Evolutionary conservation across 1,284 basidiomycete genomes (phyloP).

Genomic region (Fomitiporia mediterranea): DNA sequence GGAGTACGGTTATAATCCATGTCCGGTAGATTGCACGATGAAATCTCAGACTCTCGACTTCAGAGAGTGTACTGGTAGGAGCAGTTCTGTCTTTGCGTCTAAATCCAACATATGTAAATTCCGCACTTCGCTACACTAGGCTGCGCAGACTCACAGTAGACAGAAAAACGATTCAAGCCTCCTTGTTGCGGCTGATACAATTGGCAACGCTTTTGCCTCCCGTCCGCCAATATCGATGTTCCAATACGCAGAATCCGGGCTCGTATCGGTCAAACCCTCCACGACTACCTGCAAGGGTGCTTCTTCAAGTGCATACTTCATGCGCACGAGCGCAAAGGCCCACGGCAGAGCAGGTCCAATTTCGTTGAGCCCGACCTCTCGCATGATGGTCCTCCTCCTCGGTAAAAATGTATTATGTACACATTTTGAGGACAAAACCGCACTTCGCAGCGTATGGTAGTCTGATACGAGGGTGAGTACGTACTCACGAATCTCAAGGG

Average conservation of each 20-base stretch:
- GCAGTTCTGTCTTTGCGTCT: constrained; percentile 16
- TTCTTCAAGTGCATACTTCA: background rate
- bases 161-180: constrained; percentile 14
- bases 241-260: constrained; percentile 10
- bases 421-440: constrained; percentile 9
- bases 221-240: background rate
- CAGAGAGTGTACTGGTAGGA: background rate
- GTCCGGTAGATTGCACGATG: constrained; percentile 11
- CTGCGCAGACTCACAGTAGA: constrained; percentile 5
- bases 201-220: constrained; percentile 5
- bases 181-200: background rate
- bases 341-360: constrained; percentile 14
- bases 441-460: constrained; percentile 6
- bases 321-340: constrained; percentile 14
- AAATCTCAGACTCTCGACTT: constrained; percentile 12
- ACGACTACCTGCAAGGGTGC: background rate
- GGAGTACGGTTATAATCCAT: constrained; percentile 6
- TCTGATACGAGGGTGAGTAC: constrained; percentile 13
- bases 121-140: too few species aligned
- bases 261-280: constrained; percentile 1
- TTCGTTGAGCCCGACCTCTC: constrained; percentile 10
- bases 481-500: constrained; percentile 14
- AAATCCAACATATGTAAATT: too few species aligned
- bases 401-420: constrained; percentile 8
- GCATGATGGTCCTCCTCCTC: constrained; percentile 4